Base-by-base conservation (phyloP, 805 yeast genomes). In the Starmerella vaccinii region DNA sequence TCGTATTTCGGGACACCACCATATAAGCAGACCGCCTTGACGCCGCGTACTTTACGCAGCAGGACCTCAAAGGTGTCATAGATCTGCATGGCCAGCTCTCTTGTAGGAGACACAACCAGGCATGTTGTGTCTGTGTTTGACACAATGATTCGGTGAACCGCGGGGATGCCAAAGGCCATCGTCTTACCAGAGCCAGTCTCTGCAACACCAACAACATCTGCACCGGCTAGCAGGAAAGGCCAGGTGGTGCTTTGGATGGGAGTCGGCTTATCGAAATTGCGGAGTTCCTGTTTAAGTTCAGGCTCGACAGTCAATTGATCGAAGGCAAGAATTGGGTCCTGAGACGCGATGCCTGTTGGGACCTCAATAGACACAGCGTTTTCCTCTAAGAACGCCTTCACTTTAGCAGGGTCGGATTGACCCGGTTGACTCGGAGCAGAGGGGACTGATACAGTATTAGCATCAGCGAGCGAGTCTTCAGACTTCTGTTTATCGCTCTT, bases 151-250 rank as follows among this genome's bases (percentile, higher is more conserved):
- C 80, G 80, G 62, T 86, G 75, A 48, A 90, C 76, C n/a, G 97
- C 96, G 44, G 99, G 98, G 29, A 92, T 92, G 65, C 96, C 95
- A 65, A 90, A 92, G 0, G 96, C 97, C 69, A 90, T 82, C 0
- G 98, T 90, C 68, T 90, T 90, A 63, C 98, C 98, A 0, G 96
- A 86, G 34, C 98, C 98, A 3, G 98, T 90, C 70, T 90, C 97
- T 13, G 98, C 98, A 57, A 90, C 95, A 66, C 97, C 98, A 58
- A 90, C 78, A 23, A 89, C 95, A 65, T 90, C 98, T 52, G 81
- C 76, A 16, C 84, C 83, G 19, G 77, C 69, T 46, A 88, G 69
- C 48, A 90, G 69, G 63, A 78, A 87, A 57, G 98, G 97, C 97
- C 97, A 92, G 8, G 97, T 77, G 41, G 80, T 86, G 29, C 95